Conservation (phyloP, 2,329 filamentous ascomycete genomes). For the Cucurbitaria berberidis region DNA sequence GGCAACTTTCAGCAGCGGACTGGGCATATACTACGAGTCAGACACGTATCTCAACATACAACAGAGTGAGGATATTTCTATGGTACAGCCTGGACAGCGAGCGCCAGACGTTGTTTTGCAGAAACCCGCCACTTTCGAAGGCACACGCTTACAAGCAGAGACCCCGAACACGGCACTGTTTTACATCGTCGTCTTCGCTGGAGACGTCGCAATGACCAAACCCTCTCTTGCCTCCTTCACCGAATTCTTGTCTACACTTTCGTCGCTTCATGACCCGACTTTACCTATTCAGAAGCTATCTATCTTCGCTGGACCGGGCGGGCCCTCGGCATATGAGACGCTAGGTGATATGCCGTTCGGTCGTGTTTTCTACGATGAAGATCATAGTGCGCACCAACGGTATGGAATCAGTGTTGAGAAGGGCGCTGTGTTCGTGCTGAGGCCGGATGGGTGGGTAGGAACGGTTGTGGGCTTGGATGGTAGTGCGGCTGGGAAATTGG, state of each 20-base stretch:
- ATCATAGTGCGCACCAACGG: constrained; percentile 38
- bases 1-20: constrained; percentile 39
- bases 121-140: constrained; percentile 55
- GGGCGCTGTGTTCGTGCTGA: constrained; percentile 39
- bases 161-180: constrained; percentile 54
- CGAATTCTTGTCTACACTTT: constrained; percentile 2
- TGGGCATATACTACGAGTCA: constrained; percentile 43
- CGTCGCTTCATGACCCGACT: constrained; percentile 18
- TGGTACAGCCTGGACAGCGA: constrained; percentile 50
- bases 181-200: constrained; percentile 52
- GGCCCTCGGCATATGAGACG: constrained; percentile 38
- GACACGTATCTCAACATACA: constrained; percentile 46
- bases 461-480: constrained; percentile 23
- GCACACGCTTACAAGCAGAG: constrained; percentile 53
- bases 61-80: constrained; percentile 1
- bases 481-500: constrained; percentile 15
- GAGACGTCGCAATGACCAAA: constrained; percentile 33
- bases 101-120: constrained; percentile 56
- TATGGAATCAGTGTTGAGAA: constrained; percentile 34
- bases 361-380: constrained; percentile 45
- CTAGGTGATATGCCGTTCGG: constrained; percentile 42
- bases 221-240: constrained; percentile 17
- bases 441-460: constrained; percentile 45
- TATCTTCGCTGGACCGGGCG: constrained; percentile 31
- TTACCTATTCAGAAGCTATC: constrained; percentile 33